Base-by-base conservation (phyloP, 2,329 filamentous ascomycete genomes). In the Coniella lustricola region DNA sequence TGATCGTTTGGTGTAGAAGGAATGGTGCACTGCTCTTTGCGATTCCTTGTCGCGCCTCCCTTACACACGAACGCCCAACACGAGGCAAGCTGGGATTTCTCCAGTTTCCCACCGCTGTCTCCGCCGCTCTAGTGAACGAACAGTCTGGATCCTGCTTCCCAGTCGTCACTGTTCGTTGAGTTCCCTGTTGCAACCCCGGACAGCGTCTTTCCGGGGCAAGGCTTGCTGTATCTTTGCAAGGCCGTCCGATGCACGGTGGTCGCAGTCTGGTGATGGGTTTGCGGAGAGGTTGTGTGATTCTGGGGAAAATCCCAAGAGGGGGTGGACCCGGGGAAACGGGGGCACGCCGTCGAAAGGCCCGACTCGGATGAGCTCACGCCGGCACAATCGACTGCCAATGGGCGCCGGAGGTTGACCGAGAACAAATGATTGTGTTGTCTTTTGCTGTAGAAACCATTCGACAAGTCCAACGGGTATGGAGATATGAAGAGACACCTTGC, bases 301-400 rank as follows among this genome's bases (percentile, higher is more conserved):
- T 43, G 45, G 45, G 43, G 45, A 42, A 44, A 20, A 25, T n/a
- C 20, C 40, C 35, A 5, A 29, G 35, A 38, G 37, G 5, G 13
- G 31, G 43, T 29, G 34, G 34, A 45, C 22, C 45, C 46, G 45
- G 49, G 48, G 49, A 22, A 20, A 20, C 17, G 42, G 39, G 39
- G n/a, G 22, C 25, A 17, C 34, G n/a, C n/a, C n/a, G 10, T 16
- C 25, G 37, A 44, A 51, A 36, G 49, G 49, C 44, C 49, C 49
- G 49, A 51, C 48, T 51, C 17, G 25, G 39, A 44, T 44, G 49
- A 35, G 39, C 38, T 48, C 34, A 51, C 35, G 16, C 13, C 39
- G 5, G 25, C 36, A 33, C 39, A 40, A 32, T 34, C 36, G 45
- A 41, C 40, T 29, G 40, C 44, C 46, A 46, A 7, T 41, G 45